Evolutionary conservation across 148 eudicot species (phyloP).

Genomic region (Drosera capensis): DNA sequence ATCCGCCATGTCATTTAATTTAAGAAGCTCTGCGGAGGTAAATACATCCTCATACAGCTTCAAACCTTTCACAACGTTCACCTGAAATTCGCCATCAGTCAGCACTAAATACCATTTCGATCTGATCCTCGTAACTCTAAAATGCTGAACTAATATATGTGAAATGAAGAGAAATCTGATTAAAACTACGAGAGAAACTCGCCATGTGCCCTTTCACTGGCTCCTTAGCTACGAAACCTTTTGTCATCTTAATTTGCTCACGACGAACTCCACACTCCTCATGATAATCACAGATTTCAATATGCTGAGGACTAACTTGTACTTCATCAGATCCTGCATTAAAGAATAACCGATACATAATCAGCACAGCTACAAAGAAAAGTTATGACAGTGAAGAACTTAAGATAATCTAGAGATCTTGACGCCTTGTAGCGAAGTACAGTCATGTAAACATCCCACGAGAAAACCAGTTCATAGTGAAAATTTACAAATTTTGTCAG

Average conservation of each 20-base stretch:
- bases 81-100: slow-evolving; percentile 30
- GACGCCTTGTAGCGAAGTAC: no score
- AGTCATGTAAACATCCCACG: no score
- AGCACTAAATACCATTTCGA: not conserved
- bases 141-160: not conserved
- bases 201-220: slow-evolving; percentile 91
- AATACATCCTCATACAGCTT: slow-evolving; percentile 76
- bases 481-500: no score
- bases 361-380: no score
- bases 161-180: not conserved
- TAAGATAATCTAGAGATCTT: no score
- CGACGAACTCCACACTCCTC: slow-evolving; percentile 57
- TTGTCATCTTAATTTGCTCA: slow-evolving; percentile 71
- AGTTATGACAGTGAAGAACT: no score
- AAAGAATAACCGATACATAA: not conserved
- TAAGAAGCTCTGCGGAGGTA: slow-evolving; percentile 52
- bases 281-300: slow-evolving; percentile 66
- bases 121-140: not conserved
- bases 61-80: slow-evolving; percentile 87
- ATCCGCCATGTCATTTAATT: slow-evolving; percentile 45
- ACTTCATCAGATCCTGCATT: slow-evolving; percentile 72
- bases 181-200: slow-evolving; percentile 26
- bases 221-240: slow-evolving; percentile 94
- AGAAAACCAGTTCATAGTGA: no score
- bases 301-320: slow-evolving; percentile 28